Conservation (phyloP, 75 land plant species). For the Cupressus sempervirens region DNA sequence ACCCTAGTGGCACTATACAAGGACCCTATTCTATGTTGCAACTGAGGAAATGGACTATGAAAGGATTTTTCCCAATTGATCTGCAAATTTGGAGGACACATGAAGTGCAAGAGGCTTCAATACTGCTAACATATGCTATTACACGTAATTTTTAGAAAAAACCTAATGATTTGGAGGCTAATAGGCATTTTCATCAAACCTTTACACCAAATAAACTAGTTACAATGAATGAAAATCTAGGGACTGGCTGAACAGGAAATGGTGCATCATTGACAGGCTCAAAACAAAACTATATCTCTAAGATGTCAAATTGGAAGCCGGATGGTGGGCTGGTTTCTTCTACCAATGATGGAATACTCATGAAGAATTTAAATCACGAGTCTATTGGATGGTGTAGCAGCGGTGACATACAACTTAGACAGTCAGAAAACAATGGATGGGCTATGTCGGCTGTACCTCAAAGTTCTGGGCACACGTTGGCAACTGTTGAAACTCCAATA, state of each 20-base stretch:
- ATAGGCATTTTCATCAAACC: background rate
- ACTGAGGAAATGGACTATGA: constrained; percentile 80
- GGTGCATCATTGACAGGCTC: constrained; percentile 1
- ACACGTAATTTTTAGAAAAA: constrained; percentile 46
- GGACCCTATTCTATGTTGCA: constrained; percentile 95
- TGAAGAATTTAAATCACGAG: background rate
- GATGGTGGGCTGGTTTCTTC: background rate
- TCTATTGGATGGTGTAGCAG: constrained; percentile 5
- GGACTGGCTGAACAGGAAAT: background rate
- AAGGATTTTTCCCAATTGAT: constrained; percentile 73
- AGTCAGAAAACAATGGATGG: constrained; percentile 1
- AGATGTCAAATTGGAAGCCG: background rate
- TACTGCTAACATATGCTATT: constrained; percentile 73
- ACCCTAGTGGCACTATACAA: constrained; percentile 82
- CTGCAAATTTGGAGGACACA: constrained; percentile 65
- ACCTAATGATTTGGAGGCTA: background rate
- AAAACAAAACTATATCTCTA: background rate
- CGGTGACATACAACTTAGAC: background rate
- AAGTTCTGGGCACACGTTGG: background rate
- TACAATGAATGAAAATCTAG: background rate
- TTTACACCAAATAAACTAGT: background rate
- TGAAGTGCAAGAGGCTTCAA: constrained; percentile 50
- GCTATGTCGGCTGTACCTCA: constrained; percentile 1
- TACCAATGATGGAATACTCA: background rate
- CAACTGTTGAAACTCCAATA: background rate